A percentile compares a stretch with the other conserved stretches of the same genome.
Evolutionary conservation across 2,329 filamentous ascomycete genomes (phyloP).

Genomic region (Lachnellula suecica): DNA sequence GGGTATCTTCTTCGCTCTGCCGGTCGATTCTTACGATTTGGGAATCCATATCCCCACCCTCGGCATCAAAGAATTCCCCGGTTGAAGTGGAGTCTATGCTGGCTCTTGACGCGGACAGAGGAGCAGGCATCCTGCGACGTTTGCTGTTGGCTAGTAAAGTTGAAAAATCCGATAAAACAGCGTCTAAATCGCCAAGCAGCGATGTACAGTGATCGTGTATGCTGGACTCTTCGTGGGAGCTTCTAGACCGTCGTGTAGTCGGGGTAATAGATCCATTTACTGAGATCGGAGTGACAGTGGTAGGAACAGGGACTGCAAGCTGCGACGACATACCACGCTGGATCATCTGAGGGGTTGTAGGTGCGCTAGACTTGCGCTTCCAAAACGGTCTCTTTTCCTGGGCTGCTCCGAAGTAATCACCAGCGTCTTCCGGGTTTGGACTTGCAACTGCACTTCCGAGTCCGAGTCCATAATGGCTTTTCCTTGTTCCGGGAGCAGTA

Average conservation of each 20-base stretch:
- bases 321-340: slow-evolving; percentile 27
- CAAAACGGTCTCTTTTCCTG: slow-evolving; percentile 77
- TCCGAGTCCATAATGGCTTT: slow-evolving; percentile 26
- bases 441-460: slow-evolving; percentile 22
- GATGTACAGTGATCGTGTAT: slow-evolving; percentile 82
- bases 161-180: slow-evolving; percentile 80
- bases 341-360: slow-evolving; percentile 25
- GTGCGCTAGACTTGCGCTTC: slow-evolving; percentile 74
- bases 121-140: slow-evolving; percentile 62
- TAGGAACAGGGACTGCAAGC: slow-evolving; percentile 27
- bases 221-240: slow-evolving; percentile 56
- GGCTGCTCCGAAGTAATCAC: slow-evolving; percentile 52
- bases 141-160: slow-evolving; percentile 76
- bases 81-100: slow-evolving; percentile 81
- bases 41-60: slow-evolving; percentile 56
- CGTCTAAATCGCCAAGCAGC: slow-evolving; percentile 81
- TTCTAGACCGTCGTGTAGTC: slow-evolving; percentile 14
- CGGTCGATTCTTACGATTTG: slow-evolving; percentile 74
- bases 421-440: slow-evolving; percentile 46
- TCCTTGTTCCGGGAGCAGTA: slow-evolving; percentile 54
- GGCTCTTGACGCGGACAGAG: slow-evolving; percentile 48
- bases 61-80: slow-evolving; percentile 95
- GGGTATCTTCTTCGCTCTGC: slow-evolving; percentile 67
- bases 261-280: slow-evolving; percentile 20
- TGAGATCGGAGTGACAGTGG: slow-evolving; percentile 22